Evolutionary conservation across 805 yeast genomes (phyloP).

Genomic region (Kazachstania bromeliacearum): DNA sequence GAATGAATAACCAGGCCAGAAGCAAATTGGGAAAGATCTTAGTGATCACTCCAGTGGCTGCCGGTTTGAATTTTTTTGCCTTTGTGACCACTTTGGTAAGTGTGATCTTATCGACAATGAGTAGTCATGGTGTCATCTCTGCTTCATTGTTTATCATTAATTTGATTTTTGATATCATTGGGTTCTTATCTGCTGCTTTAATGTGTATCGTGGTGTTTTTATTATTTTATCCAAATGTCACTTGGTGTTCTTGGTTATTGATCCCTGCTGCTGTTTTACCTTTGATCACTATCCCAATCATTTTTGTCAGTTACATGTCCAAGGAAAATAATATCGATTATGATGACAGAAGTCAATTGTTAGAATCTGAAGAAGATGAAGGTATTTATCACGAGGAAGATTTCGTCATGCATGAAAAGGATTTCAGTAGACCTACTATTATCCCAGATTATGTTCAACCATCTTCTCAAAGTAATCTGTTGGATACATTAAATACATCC

Average conservation of each 20-base stretch:
- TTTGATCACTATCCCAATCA: conserved; percentile 42
- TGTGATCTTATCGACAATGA: conserved; percentile 22
- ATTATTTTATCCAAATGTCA: conserved; percentile 52
- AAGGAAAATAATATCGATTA: neutral
- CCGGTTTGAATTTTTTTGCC: conserved; percentile 47
- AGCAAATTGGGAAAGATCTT: conserved; percentile 44
- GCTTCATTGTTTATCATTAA: conserved; percentile 34
- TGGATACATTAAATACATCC: conserved; percentile 5
- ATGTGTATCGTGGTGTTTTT: conserved; percentile 47
- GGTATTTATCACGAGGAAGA: neutral
- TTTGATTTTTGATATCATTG: conserved; percentile 37
- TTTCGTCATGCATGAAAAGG: neutral
- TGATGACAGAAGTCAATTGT: neutral
- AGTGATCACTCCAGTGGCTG: conserved; percentile 57
- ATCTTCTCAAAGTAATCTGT: neutral
- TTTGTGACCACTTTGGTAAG: conserved; percentile 31
- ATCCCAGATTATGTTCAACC: conserved; percentile 10
- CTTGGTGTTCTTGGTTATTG: conserved; percentile 67
- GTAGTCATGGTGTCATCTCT: conserved; percentile 8
- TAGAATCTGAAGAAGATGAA: neutral
- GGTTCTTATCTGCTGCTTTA: conserved; percentile 47
- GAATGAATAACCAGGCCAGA: conserved; percentile 37
- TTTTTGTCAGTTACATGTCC: conserved; percentile 33
- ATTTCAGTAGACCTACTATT: conserved; percentile 2
- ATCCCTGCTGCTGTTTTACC: conserved; percentile 56